Percentiles rank a stretch among this genome's conserved stretches.
These are phyloP conservation scores for Pelagophyceae sp. DNA, from an alignment of 352 stramenopile species.

Conservation along the genomic window DNA sequence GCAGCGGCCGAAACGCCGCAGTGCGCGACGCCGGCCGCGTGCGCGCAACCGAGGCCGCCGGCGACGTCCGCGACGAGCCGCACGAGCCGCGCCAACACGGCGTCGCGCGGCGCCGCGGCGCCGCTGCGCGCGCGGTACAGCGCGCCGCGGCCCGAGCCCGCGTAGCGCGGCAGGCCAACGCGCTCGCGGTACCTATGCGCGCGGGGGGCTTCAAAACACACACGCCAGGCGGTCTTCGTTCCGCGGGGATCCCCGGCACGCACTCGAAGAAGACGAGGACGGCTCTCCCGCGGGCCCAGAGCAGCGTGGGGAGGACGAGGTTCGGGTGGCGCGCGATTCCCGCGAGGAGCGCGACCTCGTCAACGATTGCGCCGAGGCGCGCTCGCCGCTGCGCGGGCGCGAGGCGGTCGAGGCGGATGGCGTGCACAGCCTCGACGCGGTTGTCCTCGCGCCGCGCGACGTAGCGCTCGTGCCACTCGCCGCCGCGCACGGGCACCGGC, in stretches of 20 bases:
- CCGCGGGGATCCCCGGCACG: no score
- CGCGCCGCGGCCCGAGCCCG: background rate
- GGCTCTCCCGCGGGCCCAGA: background rate
- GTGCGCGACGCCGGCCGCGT: background rate
- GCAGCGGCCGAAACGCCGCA: background rate
- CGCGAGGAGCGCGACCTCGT: background rate
- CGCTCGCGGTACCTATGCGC: background rate
- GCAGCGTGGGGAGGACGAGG: background rate
- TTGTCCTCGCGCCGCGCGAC: background rate
- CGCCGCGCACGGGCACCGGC: slow-evolving; percentile 5
- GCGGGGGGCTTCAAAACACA: no score
- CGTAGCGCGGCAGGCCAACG: background rate
- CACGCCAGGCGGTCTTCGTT: no score
- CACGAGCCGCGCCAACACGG: background rate
- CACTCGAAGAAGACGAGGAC: background rate
- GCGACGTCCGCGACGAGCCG: background rate
- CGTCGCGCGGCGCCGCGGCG: background rate
- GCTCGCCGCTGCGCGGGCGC: background rate
- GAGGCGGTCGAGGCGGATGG: background rate
- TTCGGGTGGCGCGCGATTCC: background rate
- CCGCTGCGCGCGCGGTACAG: background rate
- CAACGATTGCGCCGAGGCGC: background rate
- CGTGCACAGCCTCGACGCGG: background rate
- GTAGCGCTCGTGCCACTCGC: slow-evolving; percentile 16
- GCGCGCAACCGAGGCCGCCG: background rate